Evolutionary conservation across 352 stramenopile species (phyloP).

Genomic region (Phytophthora tentaculata): DNA sequence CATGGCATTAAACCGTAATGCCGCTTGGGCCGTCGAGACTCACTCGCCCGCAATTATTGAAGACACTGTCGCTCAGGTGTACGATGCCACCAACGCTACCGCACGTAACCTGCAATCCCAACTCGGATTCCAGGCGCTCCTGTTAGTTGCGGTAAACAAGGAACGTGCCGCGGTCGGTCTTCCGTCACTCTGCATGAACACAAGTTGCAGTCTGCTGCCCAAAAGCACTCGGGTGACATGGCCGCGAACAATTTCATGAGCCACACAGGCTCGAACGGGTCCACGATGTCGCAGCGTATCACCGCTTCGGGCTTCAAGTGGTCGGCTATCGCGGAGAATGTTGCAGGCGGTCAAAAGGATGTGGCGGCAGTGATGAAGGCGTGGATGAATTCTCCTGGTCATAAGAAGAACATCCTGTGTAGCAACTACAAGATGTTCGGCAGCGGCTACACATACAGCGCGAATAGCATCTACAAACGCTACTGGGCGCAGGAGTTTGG

Average conservation of each 20-base stretch:
- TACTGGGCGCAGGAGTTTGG: constrained; percentile 70
- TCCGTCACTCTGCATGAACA: constrained; percentile 44
- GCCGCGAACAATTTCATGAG: constrained; percentile 54
- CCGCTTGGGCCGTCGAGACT: neutral
- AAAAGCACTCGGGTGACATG: constrained; percentile 47
- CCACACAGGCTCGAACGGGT: constrained; percentile 54
- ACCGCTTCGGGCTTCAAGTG: constrained; percentile 49
- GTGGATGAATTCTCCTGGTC: constrained; percentile 61
- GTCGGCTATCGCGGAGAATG: constrained; percentile 58
- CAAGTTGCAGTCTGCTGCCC: constrained; percentile 39
- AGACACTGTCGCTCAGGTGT: neutral
- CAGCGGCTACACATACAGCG: constrained; percentile 39
- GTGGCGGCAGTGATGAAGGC: constrained; percentile 54
- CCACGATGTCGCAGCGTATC: constrained; percentile 51
- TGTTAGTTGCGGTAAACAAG: constrained; percentile 60
- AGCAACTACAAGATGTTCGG: constrained; percentile 36
- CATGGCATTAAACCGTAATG: constrained; percentile 12
- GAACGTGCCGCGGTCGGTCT: constrained; percentile 46
- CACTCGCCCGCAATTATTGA: constrained; percentile 4
- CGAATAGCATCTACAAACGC: constrained; percentile 42
- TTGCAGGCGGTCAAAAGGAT: constrained; percentile 55
- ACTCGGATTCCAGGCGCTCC: constrained; percentile 27
- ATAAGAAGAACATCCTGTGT: constrained; percentile 52
- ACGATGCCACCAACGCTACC: constrained; percentile 7
- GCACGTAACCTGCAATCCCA: constrained; percentile 31